Percentiles rank a stretch among this genome's conserved stretches.
phyloP scores from a whole-genome alignment of 2,329 filamentous ascomycete species.

The Ceratocystis papillata region DNA sequence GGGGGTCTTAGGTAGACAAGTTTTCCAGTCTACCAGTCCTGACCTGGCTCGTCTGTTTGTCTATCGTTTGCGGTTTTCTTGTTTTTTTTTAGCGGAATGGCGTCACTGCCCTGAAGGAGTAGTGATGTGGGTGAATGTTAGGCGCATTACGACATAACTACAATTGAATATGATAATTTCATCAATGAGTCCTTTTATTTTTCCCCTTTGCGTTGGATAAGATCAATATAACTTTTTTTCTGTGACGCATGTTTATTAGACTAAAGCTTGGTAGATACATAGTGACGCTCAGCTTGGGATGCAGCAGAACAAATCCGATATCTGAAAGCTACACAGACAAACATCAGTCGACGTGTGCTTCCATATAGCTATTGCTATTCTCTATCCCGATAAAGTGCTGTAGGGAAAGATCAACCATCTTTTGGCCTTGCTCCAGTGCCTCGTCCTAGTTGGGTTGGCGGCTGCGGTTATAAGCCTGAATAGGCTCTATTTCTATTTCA shows the following conservation, averaged over 20 bases:
- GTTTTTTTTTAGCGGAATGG: conserved; percentile 14
- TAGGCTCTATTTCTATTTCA: not conserved
- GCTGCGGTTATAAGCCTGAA: not conserved
- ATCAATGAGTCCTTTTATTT: not conserved
- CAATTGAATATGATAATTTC: conserved; percentile 11
- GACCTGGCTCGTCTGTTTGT: not conserved
- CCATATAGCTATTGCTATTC: not conserved
- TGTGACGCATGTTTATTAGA: not conserved
- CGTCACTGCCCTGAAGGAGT: not conserved
- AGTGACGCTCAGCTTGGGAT: not conserved
- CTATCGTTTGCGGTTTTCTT: too few species aligned
- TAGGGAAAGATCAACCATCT: not conserved
- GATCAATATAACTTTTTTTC: not conserved
- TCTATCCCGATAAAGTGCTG: not conserved
- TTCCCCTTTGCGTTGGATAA: not conserved
- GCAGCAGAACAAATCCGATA: too few species aligned
- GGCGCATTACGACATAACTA: conserved; percentile 8
- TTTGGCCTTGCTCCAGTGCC: not conserved
- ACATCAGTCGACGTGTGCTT: not conserved
- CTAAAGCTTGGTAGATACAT: not conserved
- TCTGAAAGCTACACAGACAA: not conserved
- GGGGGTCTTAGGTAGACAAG: not conserved
- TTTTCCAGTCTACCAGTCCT: not conserved
- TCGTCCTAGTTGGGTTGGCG: not conserved
- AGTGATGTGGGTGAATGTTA: not conserved